A percentile compares a stretch with the other conserved stretches of the same genome.
Evolutionary conservation across 1,284 basidiomycete genomes (phyloP).

Genomic region (Sutorius eximius): DNA sequence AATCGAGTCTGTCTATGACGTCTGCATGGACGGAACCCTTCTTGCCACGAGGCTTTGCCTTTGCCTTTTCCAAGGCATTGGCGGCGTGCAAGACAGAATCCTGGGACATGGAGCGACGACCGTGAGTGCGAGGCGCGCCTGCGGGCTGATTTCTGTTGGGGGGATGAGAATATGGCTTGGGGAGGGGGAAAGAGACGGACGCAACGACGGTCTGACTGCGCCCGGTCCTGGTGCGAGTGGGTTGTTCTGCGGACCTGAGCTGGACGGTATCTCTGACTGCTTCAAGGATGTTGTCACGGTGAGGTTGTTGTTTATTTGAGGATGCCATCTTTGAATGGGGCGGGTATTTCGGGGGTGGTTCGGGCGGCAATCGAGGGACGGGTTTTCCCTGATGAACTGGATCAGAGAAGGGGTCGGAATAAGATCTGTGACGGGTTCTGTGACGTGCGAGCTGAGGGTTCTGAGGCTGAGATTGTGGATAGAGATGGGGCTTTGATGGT

Average conservation of each 20-base stretch:
- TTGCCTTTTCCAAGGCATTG: slow-evolving; percentile 53
- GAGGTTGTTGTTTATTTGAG: slow-evolving; percentile 28
- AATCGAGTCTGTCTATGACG: slow-evolving; percentile 65
- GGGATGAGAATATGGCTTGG: slow-evolving; percentile 11
- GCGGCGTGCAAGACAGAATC: slow-evolving; percentile 52
- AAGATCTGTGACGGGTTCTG: slow-evolving; percentile 47
- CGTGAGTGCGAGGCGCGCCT: slow-evolving; percentile 37
- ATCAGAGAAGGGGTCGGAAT: slow-evolving; percentile 63
- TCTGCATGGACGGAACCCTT: slow-evolving; percentile 72
- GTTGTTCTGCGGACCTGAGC: slow-evolving; percentile 38
- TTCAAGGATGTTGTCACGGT: slow-evolving; percentile 49
- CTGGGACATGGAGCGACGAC: slow-evolving; percentile 68
- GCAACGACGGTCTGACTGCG: slow-evolving; percentile 45
- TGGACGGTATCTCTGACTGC: slow-evolving; percentile 67
- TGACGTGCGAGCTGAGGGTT: slow-evolving; percentile 34
- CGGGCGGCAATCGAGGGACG: slow-evolving; percentile 38
- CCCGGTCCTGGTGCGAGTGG: slow-evolving; percentile 44
- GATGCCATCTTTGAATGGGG: slow-evolving; percentile 29
- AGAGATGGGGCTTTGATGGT: slow-evolving; percentile 25
- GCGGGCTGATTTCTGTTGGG: slow-evolving; percentile 21
- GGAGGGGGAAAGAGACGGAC: slow-evolving; percentile 32
- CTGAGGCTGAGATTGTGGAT: slow-evolving; percentile 17
- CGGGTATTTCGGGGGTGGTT: slow-evolving; percentile 41
- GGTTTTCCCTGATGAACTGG: slow-evolving; percentile 40
- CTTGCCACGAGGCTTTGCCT: slow-evolving; percentile 52